Evolutionary conservation across 164 flowering plant species (phyloP).

Genomic region (Liriodendron chinense): DNA sequence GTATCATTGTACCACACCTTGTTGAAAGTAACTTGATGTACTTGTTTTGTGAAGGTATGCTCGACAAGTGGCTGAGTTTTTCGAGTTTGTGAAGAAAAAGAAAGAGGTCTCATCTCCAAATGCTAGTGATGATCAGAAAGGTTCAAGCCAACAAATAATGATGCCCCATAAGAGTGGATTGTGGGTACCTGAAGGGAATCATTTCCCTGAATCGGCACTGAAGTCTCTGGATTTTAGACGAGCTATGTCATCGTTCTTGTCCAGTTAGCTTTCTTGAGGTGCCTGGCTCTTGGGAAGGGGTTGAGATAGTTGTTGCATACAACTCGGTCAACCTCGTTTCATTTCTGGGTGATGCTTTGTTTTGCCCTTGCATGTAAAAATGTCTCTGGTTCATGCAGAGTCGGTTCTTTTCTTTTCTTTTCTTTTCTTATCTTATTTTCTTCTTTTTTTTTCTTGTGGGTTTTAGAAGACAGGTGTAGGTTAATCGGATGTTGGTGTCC

Average conservation of each 20-base stretch:
- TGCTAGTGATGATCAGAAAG: slow-evolving; percentile 20
- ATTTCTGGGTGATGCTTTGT: background rate
- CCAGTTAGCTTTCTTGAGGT: slow-evolving; percentile 30
- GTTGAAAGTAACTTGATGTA: background rate
- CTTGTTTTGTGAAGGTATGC: slow-evolving; percentile 65
- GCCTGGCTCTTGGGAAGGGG: background rate
- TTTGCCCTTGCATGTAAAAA: background rate
- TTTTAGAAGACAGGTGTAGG: background rate
- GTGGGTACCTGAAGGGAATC: slow-evolving; percentile 58
- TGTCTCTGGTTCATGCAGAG: background rate
- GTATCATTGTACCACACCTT: too few species aligned
- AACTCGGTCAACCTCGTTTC: background rate
- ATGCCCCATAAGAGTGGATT: slow-evolving; percentile 55
- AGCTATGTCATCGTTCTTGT: slow-evolving; percentile 71
- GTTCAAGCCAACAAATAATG: slow-evolving; percentile 33
- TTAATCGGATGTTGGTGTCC: background rate
- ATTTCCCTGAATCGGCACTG: slow-evolving; percentile 59
- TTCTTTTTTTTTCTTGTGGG: too few species aligned
- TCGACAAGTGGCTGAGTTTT: slow-evolving; percentile 90
- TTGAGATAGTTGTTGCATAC: background rate
- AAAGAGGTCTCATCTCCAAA: slow-evolving; percentile 40
- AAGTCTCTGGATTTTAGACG: slow-evolving; percentile 58
- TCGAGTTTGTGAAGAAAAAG: slow-evolving; percentile 87
- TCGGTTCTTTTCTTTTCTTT: background rate
- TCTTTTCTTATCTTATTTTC: background rate